A percentile compares a stretch with the other conserved stretches of the same genome.
Evolutionary conservation across 352 stramenopile genomes (phyloP).

Genomic region (Phytophthora fragariae): DNA sequence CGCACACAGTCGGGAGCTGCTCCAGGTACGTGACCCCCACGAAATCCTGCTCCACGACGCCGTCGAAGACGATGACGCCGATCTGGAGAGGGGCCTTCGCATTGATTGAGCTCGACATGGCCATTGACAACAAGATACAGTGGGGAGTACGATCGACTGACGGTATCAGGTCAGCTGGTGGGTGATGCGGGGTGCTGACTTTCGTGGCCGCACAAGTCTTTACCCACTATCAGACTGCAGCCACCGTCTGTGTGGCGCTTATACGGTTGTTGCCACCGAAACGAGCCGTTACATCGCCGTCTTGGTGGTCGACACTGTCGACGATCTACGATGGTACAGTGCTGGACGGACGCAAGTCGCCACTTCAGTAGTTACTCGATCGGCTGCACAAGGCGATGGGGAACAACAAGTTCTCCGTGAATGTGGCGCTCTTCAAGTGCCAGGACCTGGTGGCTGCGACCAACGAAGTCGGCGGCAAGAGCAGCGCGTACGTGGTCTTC

Average conservation of each 20-base stretch:
- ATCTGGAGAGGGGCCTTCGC: conserved; percentile 40
- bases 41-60: conserved; percentile 69
- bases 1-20: conserved; percentile 51
- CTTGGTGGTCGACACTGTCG: conserved; percentile 19
- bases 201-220: conserved; percentile 12
- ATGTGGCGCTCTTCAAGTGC: conserved; percentile 69
- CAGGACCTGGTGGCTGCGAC: conserved; percentile 57
- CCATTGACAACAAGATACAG: too few species aligned
- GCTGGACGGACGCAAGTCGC: conserved; percentile 3
- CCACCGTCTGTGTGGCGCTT: conserved; percentile 4
- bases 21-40: conserved; percentile 69
- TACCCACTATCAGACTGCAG: neutral
- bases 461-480: conserved; percentile 69
- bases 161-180: conserved; percentile 3
- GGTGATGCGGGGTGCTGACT: conserved; percentile 12
- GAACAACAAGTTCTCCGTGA: conserved; percentile 52
- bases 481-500: conserved; percentile 78
- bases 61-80: conserved; percentile 68
- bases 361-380: conserved; percentile 19
- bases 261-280: conserved; percentile 21
- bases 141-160: neutral
- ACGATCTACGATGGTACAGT: conserved; percentile 25
- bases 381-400: conserved; percentile 20
- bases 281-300: conserved; percentile 18
- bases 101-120: conserved; percentile 17